These are phyloP conservation scores for Taphrina deformans DNA, from an alignment of 1,139 yeast species.

Conservation along the genomic window DNA sequence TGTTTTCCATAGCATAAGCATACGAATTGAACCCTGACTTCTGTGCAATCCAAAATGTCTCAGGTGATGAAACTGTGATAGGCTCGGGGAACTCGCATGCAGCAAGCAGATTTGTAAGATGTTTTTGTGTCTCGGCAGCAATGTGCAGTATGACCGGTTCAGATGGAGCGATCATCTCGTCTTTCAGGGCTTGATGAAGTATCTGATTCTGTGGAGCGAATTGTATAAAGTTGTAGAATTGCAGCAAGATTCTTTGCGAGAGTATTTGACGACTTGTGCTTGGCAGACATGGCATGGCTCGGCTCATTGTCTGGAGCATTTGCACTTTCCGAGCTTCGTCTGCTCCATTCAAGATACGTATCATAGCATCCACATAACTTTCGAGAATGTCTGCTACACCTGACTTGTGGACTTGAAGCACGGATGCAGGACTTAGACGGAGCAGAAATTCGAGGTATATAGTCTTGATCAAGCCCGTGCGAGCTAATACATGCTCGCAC, in stretches of 20 bases:
- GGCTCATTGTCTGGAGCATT: slow-evolving; percentile 4
- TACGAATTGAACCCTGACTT: slow-evolving; percentile 7
- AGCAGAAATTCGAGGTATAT: slow-evolving; percentile 22
- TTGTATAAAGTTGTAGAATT: neutral
- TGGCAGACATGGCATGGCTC: neutral
- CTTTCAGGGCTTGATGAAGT: neutral
- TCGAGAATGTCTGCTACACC: neutral
- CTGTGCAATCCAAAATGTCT: slow-evolving; percentile 19
- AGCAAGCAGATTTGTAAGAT: neutral
- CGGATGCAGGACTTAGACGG: neutral
- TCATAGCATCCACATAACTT: slow-evolving; percentile 2
- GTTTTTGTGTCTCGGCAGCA: neutral
- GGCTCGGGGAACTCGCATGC: neutral
- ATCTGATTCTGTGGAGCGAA: neutral
- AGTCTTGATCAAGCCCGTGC: neutral
- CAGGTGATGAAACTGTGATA: neutral
- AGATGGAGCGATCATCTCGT: neutral
- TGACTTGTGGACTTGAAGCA: neutral
- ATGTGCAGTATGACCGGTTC: slow-evolving; percentile 2
- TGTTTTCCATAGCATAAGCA: neutral
- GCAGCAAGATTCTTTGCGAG: neutral
- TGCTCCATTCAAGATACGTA: slow-evolving; percentile 5
- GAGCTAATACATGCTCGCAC: neutral
- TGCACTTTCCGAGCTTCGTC: slow-evolving; percentile 17
- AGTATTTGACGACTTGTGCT: slow-evolving; percentile 2